Percentiles rank a stretch among this genome's conserved stretches.
These are phyloP conservation scores for Iberis amara DNA, from an alignment of 441 rosid species.

Conservation along the genomic window DNA sequence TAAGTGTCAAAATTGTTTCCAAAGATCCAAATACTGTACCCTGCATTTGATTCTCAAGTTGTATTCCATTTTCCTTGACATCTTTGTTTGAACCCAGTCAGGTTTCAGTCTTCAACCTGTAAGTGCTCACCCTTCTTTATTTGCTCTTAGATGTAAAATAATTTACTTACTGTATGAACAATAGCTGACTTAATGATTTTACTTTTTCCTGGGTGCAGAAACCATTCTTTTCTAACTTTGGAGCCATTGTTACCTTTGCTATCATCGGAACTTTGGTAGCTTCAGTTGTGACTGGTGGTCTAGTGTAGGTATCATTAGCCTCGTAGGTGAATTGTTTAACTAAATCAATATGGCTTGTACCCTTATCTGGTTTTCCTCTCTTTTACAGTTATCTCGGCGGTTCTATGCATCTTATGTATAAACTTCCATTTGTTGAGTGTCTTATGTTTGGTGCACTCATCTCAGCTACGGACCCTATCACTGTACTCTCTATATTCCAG, in stretches of 20 bases:
- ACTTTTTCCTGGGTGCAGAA: conserved; percentile 43
- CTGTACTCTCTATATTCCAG: conserved; percentile 94
- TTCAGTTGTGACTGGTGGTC: conserved; percentile 67
- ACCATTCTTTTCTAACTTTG: conserved; percentile 91
- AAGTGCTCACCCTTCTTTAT: conserved; percentile 34
- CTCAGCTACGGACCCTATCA: conserved; percentile 96
- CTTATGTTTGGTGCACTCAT: conserved; percentile 96
- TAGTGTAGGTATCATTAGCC: conserved; percentile 53
- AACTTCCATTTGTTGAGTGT: conserved; percentile 84
- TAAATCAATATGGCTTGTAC: not conserved
- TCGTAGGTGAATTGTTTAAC: conserved; percentile 30
- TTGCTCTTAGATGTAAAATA: not conserved
- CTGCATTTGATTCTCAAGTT: not conserved
- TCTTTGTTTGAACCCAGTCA: conserved; percentile 53
- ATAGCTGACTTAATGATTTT: not conserved
- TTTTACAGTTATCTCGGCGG: conserved; percentile 82
- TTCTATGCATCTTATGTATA: conserved; percentile 64
- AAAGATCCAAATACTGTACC: no score
- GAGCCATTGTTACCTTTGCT: conserved; percentile 91
- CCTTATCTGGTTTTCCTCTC: conserved; percentile 4
- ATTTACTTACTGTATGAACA: not conserved
- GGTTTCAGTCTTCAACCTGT: conserved; percentile 91
- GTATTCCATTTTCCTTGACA: conserved; percentile 45
- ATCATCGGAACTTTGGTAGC: conserved; percentile 72
- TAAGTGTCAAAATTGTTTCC: no score